Evolutionary conservation across 495 filamentous ascomycete species (phyloP), one percentile per base, ranked within the genome.

Genomic region (Talaromyces liani): DNA sequence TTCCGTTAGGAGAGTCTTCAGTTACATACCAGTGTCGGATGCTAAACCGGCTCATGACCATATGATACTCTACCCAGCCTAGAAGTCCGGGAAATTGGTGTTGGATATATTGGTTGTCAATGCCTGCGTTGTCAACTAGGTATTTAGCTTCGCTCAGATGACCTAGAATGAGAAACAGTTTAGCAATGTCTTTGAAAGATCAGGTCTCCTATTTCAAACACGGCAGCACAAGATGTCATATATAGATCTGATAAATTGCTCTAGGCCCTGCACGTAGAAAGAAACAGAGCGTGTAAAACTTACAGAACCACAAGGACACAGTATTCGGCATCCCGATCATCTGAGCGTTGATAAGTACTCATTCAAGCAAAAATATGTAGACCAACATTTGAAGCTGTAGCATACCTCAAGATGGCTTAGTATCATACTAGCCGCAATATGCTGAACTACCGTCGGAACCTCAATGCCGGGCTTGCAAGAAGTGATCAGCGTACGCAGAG

Each of bases 1-100:
- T 36, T 18, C 55, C 55, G 34, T 58, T 58, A 58, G 27, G 14
- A 58, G 55, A 33, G 20, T 58, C 27, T 34, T 58, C 55, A 8
- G 25, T 58, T 58, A 58, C 27, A 58, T 58, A 58, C 55, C 55
- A 58, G 29, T 58, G 55, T 58, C 55, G 55, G 55, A 58, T 58
- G 55, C 12, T 58, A 58, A 58, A 58, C 27, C 27, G 55, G 27
- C 55, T 58, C 55, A 58, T 58, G 27, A 58, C 55, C 55, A 58
- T 58, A 58, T 58, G 55, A 58, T 58, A 58, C 55, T 58, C 55
- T 10, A 58, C 55, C 55, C 55, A 58, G 55, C 55, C 16, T 33
- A 58, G 55, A 34, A 58, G 55, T 58, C 55, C 25, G 55, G 55
- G 36, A 58, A 58, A 58, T 34, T 58, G 20, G 55, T 14, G 27